A percentile compares a stretch with the other conserved stretches of the same genome.
Evolutionary conservation across 345 rosid species (phyloP).

Genomic region (Acer negundo): DNA sequence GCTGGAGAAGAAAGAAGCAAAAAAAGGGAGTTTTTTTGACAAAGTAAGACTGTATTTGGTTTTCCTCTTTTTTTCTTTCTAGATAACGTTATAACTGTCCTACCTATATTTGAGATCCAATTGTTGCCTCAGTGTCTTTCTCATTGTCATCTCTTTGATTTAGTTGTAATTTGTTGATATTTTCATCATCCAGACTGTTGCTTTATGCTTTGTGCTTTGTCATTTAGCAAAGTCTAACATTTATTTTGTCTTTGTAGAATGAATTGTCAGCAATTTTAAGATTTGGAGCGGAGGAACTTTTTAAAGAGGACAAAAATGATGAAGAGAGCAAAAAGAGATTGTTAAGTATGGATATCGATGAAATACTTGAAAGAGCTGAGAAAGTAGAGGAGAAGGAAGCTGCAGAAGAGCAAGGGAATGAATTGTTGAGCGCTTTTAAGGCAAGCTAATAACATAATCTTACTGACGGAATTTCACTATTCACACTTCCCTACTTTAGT

Average conservation of each 20-base stretch:
- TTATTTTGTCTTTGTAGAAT: slow-evolving; percentile 50
- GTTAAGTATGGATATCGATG: slow-evolving; percentile 94
- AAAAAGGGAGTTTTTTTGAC: slow-evolving; percentile 87
- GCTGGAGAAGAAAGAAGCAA: slow-evolving; percentile 96
- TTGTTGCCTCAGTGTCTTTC: neutral
- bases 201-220: slow-evolving; percentile 3
- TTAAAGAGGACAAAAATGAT: slow-evolving; percentile 93
- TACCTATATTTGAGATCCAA: neutral
- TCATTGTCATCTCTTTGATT: neutral
- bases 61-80: neutral
- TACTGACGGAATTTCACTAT: neutral
- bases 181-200: neutral
- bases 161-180: neutral
- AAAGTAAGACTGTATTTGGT: slow-evolving; percentile 54
- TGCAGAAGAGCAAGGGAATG: slow-evolving; percentile 63
- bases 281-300: slow-evolving; percentile 98
- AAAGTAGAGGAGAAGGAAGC: slow-evolving; percentile 85
- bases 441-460: slow-evolving; percentile 39
- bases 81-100: neutral
- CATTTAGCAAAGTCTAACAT: neutral
- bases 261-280: slow-evolving; percentile 97
- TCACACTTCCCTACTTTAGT: neutral
- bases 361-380: slow-evolving; percentile 97
- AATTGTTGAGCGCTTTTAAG: slow-evolving; percentile 96
- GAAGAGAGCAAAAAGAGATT: slow-evolving; percentile 96